These are phyloP conservation scores for Ceratocystiopsis brevicomis DNA, from an alignment of 2,329 filamentous ascomycete genomes.

Conservation along the genomic window DNA sequence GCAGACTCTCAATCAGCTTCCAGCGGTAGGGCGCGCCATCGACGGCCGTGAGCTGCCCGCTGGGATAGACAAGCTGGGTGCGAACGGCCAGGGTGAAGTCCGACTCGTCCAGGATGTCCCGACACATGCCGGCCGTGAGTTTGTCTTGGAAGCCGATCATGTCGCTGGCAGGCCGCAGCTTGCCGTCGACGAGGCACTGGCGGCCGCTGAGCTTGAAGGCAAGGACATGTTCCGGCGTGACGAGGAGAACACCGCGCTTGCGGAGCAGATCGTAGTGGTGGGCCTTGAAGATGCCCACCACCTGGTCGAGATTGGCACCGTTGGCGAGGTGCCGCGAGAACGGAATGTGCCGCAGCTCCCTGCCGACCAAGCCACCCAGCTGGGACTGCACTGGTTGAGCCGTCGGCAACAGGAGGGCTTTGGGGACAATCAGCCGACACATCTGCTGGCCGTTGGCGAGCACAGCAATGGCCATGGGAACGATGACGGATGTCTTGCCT, in stretches of 20 bases:
- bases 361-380: conserved; percentile 33
- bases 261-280: conserved; percentile 20
- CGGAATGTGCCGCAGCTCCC: conserved; percentile 34
- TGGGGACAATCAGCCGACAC: conserved; percentile 35
- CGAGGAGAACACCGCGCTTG: conserved; percentile 33
- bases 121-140: conserved; percentile 23
- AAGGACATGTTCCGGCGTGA: conserved; percentile 43
- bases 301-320: conserved; percentile 10
- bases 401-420: conserved; percentile 36
- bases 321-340: conserved; percentile 34
- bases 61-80: conserved; percentile 39
- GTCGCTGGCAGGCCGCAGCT: conserved; percentile 17
- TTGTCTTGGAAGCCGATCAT: conserved; percentile 34
- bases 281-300: conserved; percentile 18
- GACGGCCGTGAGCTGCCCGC: conserved; percentile 26
- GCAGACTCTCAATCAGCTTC: conserved; percentile 23
- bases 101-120: conserved; percentile 48
- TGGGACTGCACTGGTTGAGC: conserved; percentile 34
- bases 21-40: conserved; percentile 36
- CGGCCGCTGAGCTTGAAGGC: conserved; percentile 45
- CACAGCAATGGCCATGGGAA: conserved; percentile 29
- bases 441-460: conserved; percentile 28
- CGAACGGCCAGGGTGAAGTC: conserved; percentile 34
- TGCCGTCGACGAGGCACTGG: conserved; percentile 33
- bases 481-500: conserved; percentile 39